A percentile compares a stretch with the other conserved stretches of the same genome.
phyloP scores from a whole-genome alignment of 1,284 basidiomycete genomes.

The Ceratobasidium theobromae region DNA sequence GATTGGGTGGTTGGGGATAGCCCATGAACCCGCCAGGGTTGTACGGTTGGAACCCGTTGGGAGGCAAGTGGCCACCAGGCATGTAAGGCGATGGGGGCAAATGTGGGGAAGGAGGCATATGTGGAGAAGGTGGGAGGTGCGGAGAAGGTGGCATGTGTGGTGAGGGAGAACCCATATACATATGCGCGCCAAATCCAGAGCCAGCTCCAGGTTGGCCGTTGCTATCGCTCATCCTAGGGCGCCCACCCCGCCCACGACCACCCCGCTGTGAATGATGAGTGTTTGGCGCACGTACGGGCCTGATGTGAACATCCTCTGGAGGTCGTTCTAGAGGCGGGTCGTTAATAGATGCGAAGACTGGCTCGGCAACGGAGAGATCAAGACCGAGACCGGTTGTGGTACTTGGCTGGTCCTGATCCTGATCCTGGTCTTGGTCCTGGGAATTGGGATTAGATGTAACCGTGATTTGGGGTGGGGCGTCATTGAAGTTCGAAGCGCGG shows the following conservation, averaged over 20 bases:
- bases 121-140: constrained; percentile 5
- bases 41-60: constrained; percentile 8
- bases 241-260: constrained; percentile 28
- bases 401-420: too few species aligned
- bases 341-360: constrained; percentile 25
- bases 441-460: constrained; percentile 5
- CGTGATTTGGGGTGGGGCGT: constrained; percentile 26
- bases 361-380: constrained; percentile 12
- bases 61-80: background rate
- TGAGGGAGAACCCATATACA: too few species aligned
- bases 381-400: constrained; percentile 2
- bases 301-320: constrained; percentile 7
- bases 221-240: constrained; percentile 12
- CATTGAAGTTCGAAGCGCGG: constrained; percentile 21
- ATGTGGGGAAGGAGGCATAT: constrained; percentile 27
- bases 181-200: constrained; percentile 2
- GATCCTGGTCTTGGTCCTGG: background rate
- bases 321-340: constrained; percentile 8
- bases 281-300: constrained; percentile 18
- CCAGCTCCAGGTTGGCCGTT: background rate
- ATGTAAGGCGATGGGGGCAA: constrained; percentile 2
- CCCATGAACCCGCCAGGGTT: background rate
- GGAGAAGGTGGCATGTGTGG: constrained; percentile 23
- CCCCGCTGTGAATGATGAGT: background rate
- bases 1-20: constrained; percentile 1